Conservation (phyloP, 2,329 filamentous ascomycete species). For the Hypoxylon sp. region DNA sequence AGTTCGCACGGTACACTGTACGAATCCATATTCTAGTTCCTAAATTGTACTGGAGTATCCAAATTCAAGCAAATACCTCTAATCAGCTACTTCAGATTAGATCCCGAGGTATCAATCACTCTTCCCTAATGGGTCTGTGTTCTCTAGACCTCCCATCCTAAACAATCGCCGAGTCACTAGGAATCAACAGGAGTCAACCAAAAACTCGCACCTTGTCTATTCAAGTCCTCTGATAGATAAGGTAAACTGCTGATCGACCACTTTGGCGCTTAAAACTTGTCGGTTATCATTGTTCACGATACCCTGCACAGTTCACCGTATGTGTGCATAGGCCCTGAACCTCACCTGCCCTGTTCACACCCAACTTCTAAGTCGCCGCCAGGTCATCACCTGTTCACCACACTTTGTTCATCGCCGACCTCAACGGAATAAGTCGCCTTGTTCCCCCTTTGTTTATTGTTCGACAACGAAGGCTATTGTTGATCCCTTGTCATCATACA, state of each 20-base stretch:
- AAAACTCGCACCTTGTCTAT: constrained; percentile 2
- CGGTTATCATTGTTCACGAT: constrained; percentile 3
- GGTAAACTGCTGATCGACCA: constrained; percentile 8
- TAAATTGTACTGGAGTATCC: no score
- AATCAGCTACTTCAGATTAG: constrained; percentile 8
- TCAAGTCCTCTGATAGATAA: constrained; percentile 12
- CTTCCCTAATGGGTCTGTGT: constrained; percentile 5
- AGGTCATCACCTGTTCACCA: constrained; percentile 24
- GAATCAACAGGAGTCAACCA: constrained; percentile 8
- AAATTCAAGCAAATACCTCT: constrained; percentile 2
- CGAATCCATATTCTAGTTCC: constrained; percentile 9
- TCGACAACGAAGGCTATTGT: constrained; percentile 43
- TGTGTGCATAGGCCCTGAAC: neutral
- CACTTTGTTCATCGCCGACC: constrained; percentile 27
- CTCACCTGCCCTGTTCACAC: constrained; percentile 12
- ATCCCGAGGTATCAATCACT: constrained; percentile 3
- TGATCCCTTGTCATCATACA: constrained; percentile 31
- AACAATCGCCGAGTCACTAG: constrained; percentile 3
- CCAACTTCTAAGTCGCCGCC: constrained; percentile 5
- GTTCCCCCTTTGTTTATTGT: constrained; percentile 39
- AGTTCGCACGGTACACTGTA: constrained; percentile 25
- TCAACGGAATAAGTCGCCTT: constrained; percentile 17
- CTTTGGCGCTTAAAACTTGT: neutral
- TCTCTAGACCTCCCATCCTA: constrained; percentile 6
- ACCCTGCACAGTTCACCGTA: constrained; percentile 9